Base-by-base conservation (phyloP, 2,329 filamentous ascomycete species). In the Penicillium sp. region DNA sequence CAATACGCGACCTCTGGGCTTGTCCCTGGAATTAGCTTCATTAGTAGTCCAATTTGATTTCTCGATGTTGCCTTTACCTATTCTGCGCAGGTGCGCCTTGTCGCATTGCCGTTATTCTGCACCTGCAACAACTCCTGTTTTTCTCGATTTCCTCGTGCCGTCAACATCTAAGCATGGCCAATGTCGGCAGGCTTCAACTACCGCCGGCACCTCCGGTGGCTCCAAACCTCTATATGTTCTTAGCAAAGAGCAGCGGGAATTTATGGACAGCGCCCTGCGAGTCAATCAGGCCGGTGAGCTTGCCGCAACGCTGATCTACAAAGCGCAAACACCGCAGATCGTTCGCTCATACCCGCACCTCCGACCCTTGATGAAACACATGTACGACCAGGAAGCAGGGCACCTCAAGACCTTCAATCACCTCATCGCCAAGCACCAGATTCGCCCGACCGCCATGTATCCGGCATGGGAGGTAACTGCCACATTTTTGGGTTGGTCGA, bases 241-340 rank as follows among this genome's bases (percentile, higher is more conserved):
- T 46, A 90, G 86, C 31, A 76, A 83, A 62, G 81, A 85, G 59
- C 91, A 96, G 70, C 83, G 85, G 57, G 82, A 88, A 55, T 95
- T 88, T 68, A 85, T 95, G 48, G 87, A 89, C 57, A 84, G 87
- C 29, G 91, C 91, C 16, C 86, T 97, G 31, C 91, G 94, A 60
- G 94, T 99, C 56, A 97, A 99, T 76, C 94, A 99, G 78, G 92
- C 94, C 25, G 94, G 94, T 71, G 94, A 99, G 77, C 85, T 99
- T n/a, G 94, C 94, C 53, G 94, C 94, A 31, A 93, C 91, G 27
- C 85, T 96, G 55, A 99, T 99, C 75, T 99, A 97, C 79, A 87
- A 86, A 1, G 87, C 91, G 2, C 94, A 99, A 75, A 93, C 87
- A 0, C 91, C 92, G 0, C 84, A 87, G n/a, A 78, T 97, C 51